Base-by-base conservation (phyloP, 352 stramenopile species). In the Pythium dissimile region DNA sequence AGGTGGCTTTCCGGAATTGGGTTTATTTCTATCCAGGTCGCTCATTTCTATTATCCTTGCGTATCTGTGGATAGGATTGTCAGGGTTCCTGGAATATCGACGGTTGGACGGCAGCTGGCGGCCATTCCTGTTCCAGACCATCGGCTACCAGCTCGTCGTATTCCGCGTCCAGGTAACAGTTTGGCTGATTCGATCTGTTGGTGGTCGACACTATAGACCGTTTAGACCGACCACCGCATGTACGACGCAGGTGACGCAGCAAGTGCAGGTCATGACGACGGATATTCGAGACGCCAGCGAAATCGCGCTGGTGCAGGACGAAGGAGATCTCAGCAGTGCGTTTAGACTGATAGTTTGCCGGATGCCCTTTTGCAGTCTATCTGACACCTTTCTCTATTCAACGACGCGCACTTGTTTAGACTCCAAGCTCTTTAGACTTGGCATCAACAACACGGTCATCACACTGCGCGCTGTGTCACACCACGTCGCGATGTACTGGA, bases 81-180 rank as follows among this genome's bases (percentile, higher is more conserved):
- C 67, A 63, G 81, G 81, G 0, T 91, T 91, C 24, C 64, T 91
- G 9, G 81, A 91, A 42, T 89, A 91, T 57, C 67, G 71, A 41
- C 84, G 80, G 50, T 66, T 88, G 21, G 83, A 91, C 35, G 80
- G 80, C 28, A 77, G 74, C 24, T 91, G 80, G 80, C 75, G 79
- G 8, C 73, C 78, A 32, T 89, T 91, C 56, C 71, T 91, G 24
- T 91, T 91, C 60, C 80, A 91, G 68, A 91, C 78, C 3, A 72
- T 75, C 32, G 81, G 74, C 31, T 82, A 73, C 32, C 77, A 87
- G 58, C 64, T 91, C 38, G 64, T 87, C 41, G 72, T 91, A 43
- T 91, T 88, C 49, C 69, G 78, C 46, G 73, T 89, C 13, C 74
- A 88, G 56, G 80, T 90, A 45, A 34, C 77, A 2, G 13, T 11